Conservation (phyloP, 1,284 basidiomycete genomes). For the Sphaerobolus stellatus region DNA sequence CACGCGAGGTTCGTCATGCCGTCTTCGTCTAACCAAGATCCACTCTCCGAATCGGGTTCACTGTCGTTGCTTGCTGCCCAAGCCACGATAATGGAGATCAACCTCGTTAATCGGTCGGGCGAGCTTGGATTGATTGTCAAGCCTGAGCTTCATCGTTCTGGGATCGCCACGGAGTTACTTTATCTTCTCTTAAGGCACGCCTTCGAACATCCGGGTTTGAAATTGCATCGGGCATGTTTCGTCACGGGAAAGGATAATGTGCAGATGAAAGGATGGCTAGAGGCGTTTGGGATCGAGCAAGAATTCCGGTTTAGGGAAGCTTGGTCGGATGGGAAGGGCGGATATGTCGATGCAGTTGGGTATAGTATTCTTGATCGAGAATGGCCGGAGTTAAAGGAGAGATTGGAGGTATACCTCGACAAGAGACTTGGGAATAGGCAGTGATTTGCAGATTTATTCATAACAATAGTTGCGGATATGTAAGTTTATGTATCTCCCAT, state of each 20-base stretch:
- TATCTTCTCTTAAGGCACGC: constrained; percentile 38
- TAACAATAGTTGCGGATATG: no score
- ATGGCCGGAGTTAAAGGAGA: constrained; percentile 35
- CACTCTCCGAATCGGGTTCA: neutral
- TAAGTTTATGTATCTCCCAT: no score
- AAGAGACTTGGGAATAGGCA: no score
- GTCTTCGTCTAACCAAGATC: neutral
- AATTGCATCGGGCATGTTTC: constrained; percentile 41
- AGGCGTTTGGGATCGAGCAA: constrained; percentile 33
- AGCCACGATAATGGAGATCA: constrained; percentile 39
- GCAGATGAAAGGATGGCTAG: constrained; percentile 45
- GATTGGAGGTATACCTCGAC: constrained; percentile 11
- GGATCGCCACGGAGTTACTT: constrained; percentile 42
- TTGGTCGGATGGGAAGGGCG: constrained; percentile 32
- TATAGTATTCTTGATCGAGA: constrained; percentile 44
- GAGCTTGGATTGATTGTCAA: constrained; percentile 43
- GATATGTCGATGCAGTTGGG: constrained; percentile 30
- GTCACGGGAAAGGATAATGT: constrained; percentile 40
- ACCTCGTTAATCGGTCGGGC: constrained; percentile 33
- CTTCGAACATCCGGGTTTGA: constrained; percentile 35
- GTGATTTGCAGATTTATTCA: no score
- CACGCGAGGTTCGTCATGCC: constrained; percentile 12
- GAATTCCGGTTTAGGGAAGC: constrained; percentile 37
- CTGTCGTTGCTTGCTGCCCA: constrained; percentile 31
- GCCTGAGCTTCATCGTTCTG: constrained; percentile 36